phyloP scores from a whole-genome alignment of 2,329 filamentous ascomycete species.

The Fusarium burgessii region DNA sequence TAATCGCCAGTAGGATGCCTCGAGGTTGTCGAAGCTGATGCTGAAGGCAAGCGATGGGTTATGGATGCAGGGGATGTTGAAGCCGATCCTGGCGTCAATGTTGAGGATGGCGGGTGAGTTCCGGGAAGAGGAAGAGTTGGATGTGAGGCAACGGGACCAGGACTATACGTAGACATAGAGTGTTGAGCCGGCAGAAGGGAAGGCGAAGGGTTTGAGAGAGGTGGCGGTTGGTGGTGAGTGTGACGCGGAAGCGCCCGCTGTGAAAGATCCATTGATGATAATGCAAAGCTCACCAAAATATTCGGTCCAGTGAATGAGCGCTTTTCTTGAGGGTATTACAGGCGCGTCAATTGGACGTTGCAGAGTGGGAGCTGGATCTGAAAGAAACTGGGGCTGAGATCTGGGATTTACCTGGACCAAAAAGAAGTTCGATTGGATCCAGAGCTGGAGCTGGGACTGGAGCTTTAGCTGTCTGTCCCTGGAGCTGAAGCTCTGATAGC shows the following conservation, averaged over 20 bases:
- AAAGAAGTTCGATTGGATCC: conserved; percentile 20
- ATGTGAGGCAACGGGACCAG: conserved; percentile 23
- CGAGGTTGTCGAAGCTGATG: conserved; percentile 32
- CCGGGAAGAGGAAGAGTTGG: conserved; percentile 33
- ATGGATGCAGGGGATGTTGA: conserved; percentile 46
- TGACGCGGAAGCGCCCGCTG: conserved; percentile 46
- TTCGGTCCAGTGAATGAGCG: conserved; percentile 18
- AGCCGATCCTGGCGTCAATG: conserved; percentile 46
- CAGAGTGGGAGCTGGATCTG: conserved; percentile 18
- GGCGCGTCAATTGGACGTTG: conserved; percentile 22
- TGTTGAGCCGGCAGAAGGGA: conserved; percentile 37
- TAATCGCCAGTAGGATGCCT: conserved; percentile 38
- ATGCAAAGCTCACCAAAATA: conserved; percentile 16
- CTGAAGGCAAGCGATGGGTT: conserved; percentile 43
- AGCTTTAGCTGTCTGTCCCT: conserved; percentile 26
- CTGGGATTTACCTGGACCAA: conserved; percentile 24
- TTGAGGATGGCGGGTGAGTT: conserved; percentile 36
- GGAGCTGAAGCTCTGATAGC: conserved; percentile 20
- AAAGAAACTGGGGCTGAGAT: conserved; percentile 31
- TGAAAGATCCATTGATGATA: conserved; percentile 45
- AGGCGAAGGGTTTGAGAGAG: conserved; percentile 35
- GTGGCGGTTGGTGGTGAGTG: conserved; percentile 35
- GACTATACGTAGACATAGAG: conserved; percentile 40
- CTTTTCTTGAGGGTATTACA: conserved; percentile 23
- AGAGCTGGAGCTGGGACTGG: conserved; percentile 23